Conservation (phyloP, 768 basidiomycete species). For the Gymnopilus junonius region DNA sequence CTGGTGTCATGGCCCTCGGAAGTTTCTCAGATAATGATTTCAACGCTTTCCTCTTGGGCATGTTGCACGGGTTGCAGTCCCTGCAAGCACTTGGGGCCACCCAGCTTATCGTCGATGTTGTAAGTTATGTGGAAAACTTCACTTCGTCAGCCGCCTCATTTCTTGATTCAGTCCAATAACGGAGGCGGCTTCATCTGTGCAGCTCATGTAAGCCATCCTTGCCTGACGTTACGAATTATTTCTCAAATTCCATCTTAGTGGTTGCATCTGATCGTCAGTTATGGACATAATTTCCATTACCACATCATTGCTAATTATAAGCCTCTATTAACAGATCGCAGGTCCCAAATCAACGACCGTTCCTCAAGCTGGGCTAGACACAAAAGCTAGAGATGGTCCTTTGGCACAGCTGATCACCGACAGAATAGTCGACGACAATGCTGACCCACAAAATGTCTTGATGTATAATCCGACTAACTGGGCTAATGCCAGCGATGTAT, state of each 20-base stretch:
- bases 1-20: conserved; percentile 62
- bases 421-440: conserved; percentile 40
- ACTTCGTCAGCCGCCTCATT: background rate
- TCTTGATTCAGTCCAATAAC: conserved; percentile 45
- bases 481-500: conserved; percentile 47
- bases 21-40: conserved; percentile 56
- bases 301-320: background rate
- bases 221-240: background rate
- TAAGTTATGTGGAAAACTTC: conserved; percentile 28
- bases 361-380: conserved; percentile 61
- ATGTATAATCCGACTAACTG: conserved; percentile 56
- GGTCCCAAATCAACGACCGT: conserved; percentile 57
- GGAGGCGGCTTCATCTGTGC: conserved; percentile 63
- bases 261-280: conserved; percentile 50
- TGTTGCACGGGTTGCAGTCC: conserved; percentile 52
- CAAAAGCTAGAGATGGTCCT: conserved; percentile 51
- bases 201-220: conserved; percentile 49
- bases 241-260: conserved; percentile 30
- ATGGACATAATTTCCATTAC: background rate
- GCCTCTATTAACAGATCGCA: conserved; percentile 39
- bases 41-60: conserved; percentile 42
- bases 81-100: conserved; percentile 55
- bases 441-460: conserved; percentile 46
- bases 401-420: conserved; percentile 56
- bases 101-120: conserved; percentile 63